Evolutionary conservation across 2,329 filamentous ascomycete species (phyloP).

Genomic region (Bertia moriformis): DNA sequence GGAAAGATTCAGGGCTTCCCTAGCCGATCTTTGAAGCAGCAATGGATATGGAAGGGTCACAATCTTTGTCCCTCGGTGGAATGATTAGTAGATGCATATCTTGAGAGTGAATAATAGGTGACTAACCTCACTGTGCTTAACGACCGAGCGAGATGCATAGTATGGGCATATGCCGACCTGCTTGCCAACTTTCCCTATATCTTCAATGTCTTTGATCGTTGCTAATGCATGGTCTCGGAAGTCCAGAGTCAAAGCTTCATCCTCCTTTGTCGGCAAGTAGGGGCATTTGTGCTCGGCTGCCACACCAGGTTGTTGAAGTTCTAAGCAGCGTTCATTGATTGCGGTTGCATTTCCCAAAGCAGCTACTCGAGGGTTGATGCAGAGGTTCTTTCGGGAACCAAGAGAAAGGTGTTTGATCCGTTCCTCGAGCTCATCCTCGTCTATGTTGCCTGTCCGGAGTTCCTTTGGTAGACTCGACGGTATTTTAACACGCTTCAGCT

Average conservation of each 20-base stretch:
- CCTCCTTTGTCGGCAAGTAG: slow-evolving; percentile 47
- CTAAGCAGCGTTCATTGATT: slow-evolving; percentile 59
- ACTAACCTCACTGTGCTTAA: slow-evolving; percentile 38
- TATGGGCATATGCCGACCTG: slow-evolving; percentile 57
- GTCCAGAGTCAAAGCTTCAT: slow-evolving; percentile 37
- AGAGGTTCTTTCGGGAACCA: slow-evolving; percentile 55
- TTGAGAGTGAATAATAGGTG: too few species aligned
- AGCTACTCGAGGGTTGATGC: slow-evolving; percentile 52
- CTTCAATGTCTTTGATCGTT: slow-evolving; percentile 57
- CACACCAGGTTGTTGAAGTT: slow-evolving; percentile 43
- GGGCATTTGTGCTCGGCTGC: slow-evolving; percentile 44
- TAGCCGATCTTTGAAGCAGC: slow-evolving; percentile 53
- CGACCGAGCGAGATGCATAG: slow-evolving; percentile 53
- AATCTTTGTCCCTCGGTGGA: slow-evolving; percentile 29
- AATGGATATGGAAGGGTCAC: slow-evolving; percentile 62
- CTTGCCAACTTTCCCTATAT: slow-evolving; percentile 46
- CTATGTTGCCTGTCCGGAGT: slow-evolving; percentile 8
- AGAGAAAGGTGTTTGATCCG: slow-evolving; percentile 52
- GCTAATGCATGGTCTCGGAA: slow-evolving; percentile 57
- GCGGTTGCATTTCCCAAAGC: slow-evolving; percentile 39
- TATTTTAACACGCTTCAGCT: slow-evolving; percentile 46
- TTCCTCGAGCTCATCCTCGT: slow-evolving; percentile 24
- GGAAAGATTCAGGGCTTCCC: slow-evolving; percentile 51
- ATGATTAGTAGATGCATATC: too few species aligned
- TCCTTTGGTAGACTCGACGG: slow-evolving; percentile 38